phyloP scores from a whole-genome alignment of 75 land plant genomes.

The Pinus albicaulis region DNA sequence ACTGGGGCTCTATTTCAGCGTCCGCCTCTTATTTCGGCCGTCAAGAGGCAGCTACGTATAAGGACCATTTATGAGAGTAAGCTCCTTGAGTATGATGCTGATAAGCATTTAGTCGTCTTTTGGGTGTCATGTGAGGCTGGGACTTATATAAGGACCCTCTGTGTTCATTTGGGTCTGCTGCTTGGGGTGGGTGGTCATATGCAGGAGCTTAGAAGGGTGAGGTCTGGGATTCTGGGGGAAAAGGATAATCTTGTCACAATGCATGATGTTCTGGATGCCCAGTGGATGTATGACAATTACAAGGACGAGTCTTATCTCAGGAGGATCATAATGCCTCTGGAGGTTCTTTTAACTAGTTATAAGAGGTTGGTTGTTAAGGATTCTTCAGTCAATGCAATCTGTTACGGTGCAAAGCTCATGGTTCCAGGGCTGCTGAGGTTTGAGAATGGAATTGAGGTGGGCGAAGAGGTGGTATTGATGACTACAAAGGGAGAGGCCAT shows the following conservation, averaged over 20 bases:
- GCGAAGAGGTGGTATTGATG: conserved; percentile 94
- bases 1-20: conserved; percentile 93
- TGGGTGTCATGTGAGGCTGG: conserved; percentile 97
- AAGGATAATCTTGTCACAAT: conserved; percentile 93
- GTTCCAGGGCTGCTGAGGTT: conserved; percentile 92
- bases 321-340: conserved; percentile 89
- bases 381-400: conserved; percentile 94
- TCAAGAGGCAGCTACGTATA: conserved; percentile 89
- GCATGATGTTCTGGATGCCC: conserved; percentile 97
- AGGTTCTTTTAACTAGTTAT: conserved; percentile 84
- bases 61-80: conserved; percentile 94
- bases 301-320: conserved; percentile 83
- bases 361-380: conserved; percentile 94
- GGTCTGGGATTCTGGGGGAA: conserved; percentile 94
- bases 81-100: conserved; percentile 83
- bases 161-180: conserved; percentile 85
- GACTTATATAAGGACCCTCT: conserved; percentile 86
- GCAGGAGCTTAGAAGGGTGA: conserved; percentile 93
- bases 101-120: conserved; percentile 82
- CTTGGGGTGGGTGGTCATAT: conserved; percentile 95
- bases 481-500: conserved; percentile 98
- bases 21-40: conserved; percentile 91
- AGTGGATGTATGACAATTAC: conserved; percentile 85
- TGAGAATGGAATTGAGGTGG: conserved; percentile 86
- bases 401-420: conserved; percentile 98